Percentiles rank a stretch among this genome's conserved stretches.
Evolutionary conservation across 768 basidiomycete species (phyloP).

Genomic region (Mrakia frigida): DNA sequence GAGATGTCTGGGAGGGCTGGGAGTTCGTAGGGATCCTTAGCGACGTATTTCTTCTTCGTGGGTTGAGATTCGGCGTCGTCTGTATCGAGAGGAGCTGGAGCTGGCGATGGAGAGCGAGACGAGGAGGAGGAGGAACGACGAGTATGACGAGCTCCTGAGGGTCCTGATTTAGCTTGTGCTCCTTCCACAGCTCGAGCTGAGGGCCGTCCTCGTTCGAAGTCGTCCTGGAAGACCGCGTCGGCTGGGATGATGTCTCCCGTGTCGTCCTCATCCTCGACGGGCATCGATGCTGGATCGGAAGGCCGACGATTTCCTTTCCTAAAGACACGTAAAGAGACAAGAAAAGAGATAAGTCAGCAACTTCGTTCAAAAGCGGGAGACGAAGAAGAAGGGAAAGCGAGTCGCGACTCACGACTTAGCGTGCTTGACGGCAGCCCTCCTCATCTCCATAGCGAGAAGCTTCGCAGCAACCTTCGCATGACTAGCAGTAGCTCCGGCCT

Average conservation of each 20-base stretch:
- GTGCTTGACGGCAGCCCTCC: slow-evolving; percentile 76
- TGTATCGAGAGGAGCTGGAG: background rate
- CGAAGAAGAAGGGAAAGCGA: background rate
- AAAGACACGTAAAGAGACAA: background rate
- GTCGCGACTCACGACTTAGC: slow-evolving; percentile 42
- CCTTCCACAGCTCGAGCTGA: slow-evolving; percentile 35
- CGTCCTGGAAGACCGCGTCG: slow-evolving; percentile 80
- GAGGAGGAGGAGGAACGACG: slow-evolving; percentile 41
- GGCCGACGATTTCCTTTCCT: background rate
- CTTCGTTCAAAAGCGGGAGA: too few relatives aligned
- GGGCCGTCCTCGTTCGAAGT: slow-evolving; percentile 59
- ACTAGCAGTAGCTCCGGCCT: slow-evolving; percentile 78
- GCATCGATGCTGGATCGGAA: background rate
- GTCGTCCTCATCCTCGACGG: slow-evolving; percentile 45
- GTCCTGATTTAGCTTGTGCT: slow-evolving; percentile 38
- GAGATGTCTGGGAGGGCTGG: slow-evolving; percentile 57
- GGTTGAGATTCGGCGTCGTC: slow-evolving; percentile 12
- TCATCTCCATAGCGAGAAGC: slow-evolving; percentile 86
- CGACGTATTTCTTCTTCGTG: slow-evolving; percentile 46
- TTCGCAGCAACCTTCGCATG: slow-evolving; percentile 84
- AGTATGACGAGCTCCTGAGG: slow-evolving; percentile 33
- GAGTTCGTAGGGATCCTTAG: slow-evolving; percentile 78
- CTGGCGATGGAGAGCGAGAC: slow-evolving; percentile 39
- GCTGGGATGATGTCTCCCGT: slow-evolving; percentile 59
- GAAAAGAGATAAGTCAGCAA: background rate